Percentiles rank a stretch among this genome's conserved stretches.
Evolutionary conservation across 2,329 filamentous ascomycete genomes (phyloP).

Genomic region (Fusarium sp.): DNA sequence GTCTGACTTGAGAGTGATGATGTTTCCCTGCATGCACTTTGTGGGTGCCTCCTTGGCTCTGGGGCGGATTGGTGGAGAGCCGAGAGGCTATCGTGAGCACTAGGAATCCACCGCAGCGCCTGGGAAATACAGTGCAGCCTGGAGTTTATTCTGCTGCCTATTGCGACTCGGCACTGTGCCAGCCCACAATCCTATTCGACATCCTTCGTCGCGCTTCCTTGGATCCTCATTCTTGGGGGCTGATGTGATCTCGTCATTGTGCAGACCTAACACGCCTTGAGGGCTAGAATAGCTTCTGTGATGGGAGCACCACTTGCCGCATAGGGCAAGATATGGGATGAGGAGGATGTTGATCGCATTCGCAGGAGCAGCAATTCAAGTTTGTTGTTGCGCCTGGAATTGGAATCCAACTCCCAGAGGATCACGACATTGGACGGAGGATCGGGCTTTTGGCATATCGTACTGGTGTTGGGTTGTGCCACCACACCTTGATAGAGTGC

Average conservation of each 20-base stretch:
- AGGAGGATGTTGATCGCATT: constrained; percentile 3
- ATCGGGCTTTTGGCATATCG: neutral
- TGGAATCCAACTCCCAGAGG: neutral
- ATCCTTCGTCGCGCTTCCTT: constrained; percentile 24
- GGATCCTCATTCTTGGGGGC: constrained; percentile 17
- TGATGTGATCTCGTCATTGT: constrained; percentile 37
- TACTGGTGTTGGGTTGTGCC: neutral
- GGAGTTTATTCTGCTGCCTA: constrained; percentile 8
- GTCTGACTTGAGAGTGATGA: constrained; percentile 11
- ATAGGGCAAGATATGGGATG: constrained; percentile 21
- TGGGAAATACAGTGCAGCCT: constrained; percentile 19
- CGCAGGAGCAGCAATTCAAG: constrained; percentile 12
- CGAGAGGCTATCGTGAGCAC: constrained; percentile 16
- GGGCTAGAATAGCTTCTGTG: neutral
- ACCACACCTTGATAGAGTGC: constrained; percentile 9
- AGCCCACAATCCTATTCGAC: constrained; percentile 27
- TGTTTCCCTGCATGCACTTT: constrained; percentile 33
- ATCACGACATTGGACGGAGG: constrained; percentile 11
- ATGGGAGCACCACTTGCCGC: constrained; percentile 1
- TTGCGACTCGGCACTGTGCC: constrained; percentile 5
- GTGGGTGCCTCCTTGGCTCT: constrained; percentile 37
- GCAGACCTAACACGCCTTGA: constrained; percentile 24
- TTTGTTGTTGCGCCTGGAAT: constrained; percentile 20
- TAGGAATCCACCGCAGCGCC: constrained; percentile 4
- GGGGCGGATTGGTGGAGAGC: constrained; percentile 31